Base-by-base conservation (phyloP, 768 basidiomycete species). In the Suillus weaverae region DNA sequence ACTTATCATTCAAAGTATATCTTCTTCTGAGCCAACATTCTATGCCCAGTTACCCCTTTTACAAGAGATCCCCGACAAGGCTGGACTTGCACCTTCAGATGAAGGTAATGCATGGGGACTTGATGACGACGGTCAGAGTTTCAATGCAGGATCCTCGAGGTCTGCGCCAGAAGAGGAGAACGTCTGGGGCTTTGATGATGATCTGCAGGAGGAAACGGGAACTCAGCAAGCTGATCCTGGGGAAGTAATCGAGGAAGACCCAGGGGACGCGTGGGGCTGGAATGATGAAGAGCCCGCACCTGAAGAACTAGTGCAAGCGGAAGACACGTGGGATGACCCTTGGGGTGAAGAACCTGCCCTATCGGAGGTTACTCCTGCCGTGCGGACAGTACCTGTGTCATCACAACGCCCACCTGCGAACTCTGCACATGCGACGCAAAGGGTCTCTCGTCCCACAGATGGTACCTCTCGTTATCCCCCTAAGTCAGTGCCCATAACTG, bases 191-290 rank as follows among this genome's bases (percentile, higher is more conserved):
- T 83, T 87, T 54, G 84, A 87, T 56, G 85, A 86, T 64, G 82
- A 83, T 35, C 61, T 73, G 10, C 73, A 72, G 30, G 70, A 70
- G 44, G 74, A 74, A 16, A 67, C 54, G 6, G 64, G 66, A 26
- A 56, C 65, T 53, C 59, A 65, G 38, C 73, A 74, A 59, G 62
- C 66, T 6, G 71, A 67, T 41, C 64, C 68, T 6, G 66, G 30
- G 41, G 69, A 61, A 11, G 66, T 43, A 5, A 68, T 36, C 3
- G 69, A 70, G 10, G 71, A 71, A 16, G 83, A 85, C 67, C 75
- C 85, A 10, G 79, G 75, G 18, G 87, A 89, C 68, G 86, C 90
- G 0, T 94, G 92, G 92, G 92, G 88, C 3, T 92, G 87, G 87
- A 87, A 91, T 44, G 86, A 87, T 48, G 86, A 86, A 36, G 80